Percentiles rank a stretch among this genome's conserved stretches.
phyloP scores from a whole-genome alignment of 73 alveolate genomes.

The Paramecium caudatum region DNA sequence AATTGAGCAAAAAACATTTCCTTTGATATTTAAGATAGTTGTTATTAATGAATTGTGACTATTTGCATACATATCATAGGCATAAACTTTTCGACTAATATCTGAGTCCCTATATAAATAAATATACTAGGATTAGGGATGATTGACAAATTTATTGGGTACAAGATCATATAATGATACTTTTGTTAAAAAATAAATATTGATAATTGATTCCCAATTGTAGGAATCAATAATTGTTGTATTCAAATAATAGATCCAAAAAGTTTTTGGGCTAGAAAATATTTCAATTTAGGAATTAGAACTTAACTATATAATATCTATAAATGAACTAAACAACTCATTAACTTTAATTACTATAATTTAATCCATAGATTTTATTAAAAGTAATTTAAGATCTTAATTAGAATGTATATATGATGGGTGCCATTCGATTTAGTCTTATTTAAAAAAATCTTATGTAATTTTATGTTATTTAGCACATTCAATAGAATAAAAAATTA shows the following conservation, averaged over 20 bases:
- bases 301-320: neutral
- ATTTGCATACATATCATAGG: neutral
- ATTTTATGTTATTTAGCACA: neutral
- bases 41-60: slow-evolving; percentile 28
- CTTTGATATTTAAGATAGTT: neutral
- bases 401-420: neutral
- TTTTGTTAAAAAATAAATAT: neutral
- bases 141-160: neutral
- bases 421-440: neutral
- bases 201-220: neutral
- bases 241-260: neutral
- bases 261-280: neutral
- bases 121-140: neutral
- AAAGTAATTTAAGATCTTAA: neutral
- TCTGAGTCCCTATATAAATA: neutral
- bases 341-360: neutral
- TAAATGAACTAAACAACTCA: neutral
- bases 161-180: neutral
- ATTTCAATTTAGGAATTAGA: neutral
- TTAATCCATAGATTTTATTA: neutral
- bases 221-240: neutral
- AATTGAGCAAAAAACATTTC: neutral
- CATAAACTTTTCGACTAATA: neutral
- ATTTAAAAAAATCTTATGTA: neutral
- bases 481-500: neutral